Evolutionary conservation across 345 rosid genomes (phyloP).

Genomic region (Aegle marmelos): DNA sequence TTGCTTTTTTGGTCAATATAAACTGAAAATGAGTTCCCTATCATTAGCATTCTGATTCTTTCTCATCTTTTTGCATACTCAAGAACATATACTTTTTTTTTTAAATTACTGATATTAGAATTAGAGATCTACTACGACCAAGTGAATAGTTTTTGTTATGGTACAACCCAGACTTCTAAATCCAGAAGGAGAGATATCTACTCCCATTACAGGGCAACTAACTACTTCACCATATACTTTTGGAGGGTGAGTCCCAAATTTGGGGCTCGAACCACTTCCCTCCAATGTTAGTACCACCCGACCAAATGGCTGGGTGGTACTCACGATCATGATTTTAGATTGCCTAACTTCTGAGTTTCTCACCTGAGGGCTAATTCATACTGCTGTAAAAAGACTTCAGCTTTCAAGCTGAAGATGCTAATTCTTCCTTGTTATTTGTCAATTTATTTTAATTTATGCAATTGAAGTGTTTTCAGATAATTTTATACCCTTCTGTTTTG

Average conservation of each 20-base stretch:
- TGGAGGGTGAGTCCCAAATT: too few species aligned
- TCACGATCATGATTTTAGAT: background rate
- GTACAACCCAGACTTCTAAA: too few species aligned
- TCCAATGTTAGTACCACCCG: too few species aligned
- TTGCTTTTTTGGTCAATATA: background rate
- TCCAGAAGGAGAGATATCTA: too few species aligned
- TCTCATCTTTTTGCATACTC: background rate
- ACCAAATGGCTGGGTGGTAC: background rate
- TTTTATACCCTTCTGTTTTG: slow-evolving; percentile 11
- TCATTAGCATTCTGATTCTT: background rate
- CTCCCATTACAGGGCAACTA: too few species aligned
- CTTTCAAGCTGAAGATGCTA: background rate
- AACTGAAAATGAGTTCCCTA: background rate
- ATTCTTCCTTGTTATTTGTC: background rate
- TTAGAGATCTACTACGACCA: too few species aligned
- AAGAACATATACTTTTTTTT: background rate
- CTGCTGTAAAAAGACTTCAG: background rate
- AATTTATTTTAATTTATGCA: background rate
- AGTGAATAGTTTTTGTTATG: too few species aligned
- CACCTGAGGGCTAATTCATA: background rate
- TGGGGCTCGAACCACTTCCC: too few species aligned
- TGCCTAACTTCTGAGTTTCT: too few species aligned
- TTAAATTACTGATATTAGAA: too few species aligned
- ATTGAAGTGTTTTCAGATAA: background rate
- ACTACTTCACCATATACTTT: too few species aligned